Base-by-base conservation (phyloP, 2,329 filamentous ascomycete genomes). In the Trichoderma afroharzianum region DNA sequence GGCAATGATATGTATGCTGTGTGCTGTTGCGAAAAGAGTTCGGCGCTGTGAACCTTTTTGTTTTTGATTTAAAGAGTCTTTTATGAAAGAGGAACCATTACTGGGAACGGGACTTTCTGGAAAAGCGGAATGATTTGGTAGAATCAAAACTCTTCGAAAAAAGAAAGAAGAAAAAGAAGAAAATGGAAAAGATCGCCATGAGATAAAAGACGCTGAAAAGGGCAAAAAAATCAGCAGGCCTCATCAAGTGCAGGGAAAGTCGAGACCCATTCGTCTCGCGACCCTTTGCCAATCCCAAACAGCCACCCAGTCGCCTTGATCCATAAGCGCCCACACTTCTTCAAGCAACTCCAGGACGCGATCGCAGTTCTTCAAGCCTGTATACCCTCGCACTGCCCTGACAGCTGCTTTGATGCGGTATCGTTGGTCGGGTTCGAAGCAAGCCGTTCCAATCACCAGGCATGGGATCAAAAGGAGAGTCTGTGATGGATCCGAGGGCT, bases 271-370 rank as follows among this genome's bases (percentile, higher is more conserved):
- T 8, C 81, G 76, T 68, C 82, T 80, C 1, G 88, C 88, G 32
- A 90, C 83, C 4, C 82, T 81, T 73, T 90, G 88, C 88, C 88
- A 91, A 77, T 91, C 89, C 89, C 89, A 91, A 8, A 87, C 88
- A 21, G 83, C 83, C 30, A 82, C 75, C 85, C 88, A 90, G 63
- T 90, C 86, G 24, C 85, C 87, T 11, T 79, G 78, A 30, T 86
- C 87, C 87, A 91, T 90, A 26, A 87, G 81, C 26, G 82, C 79
- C 89, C 89, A 91, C 3, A 91, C 82, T 74, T 87, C 85, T 74
- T 89, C 86, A 14, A 91, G 82, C 1, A 91, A 78, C 72, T 88
- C 81, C 18, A 81, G 73, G 3, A 86, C 86, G 14, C 85, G 83
- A 73, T 90, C 86, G 32, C 87, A 86, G 75, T 90, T 90, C 28